Evolutionary conservation across 2,329 filamentous ascomycete species (phyloP), one percentile per base, ranked within the genome.

Genomic region (Aspergillus sp.): DNA sequence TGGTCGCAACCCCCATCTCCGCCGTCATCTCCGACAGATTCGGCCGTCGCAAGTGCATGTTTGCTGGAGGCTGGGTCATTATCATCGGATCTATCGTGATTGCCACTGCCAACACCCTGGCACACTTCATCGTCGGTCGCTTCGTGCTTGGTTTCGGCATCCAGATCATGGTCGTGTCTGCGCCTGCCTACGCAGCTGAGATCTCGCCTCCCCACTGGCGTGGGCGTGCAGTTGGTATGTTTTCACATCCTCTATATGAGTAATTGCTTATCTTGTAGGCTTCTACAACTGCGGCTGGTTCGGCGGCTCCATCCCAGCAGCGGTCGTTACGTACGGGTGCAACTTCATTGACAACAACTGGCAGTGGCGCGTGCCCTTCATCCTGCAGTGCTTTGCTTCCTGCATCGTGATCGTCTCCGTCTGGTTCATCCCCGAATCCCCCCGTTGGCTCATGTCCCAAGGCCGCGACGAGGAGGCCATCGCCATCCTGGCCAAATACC

Each of bases 331-430:
- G n/a, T 83, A 76, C 57, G 80, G 79, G 27, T 75, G 71, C 66
- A 77, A 72, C 46, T 64, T 77, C 61, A 80, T 83, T 55, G 52
- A 71, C 39, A 80, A 60, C 67, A 66, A 81, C 69, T 81, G 74
- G 66, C 73, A 79, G 5, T 88, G 86, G 85, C 77, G 86, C 2
- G 87, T 89, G 58, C 86, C 86, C 0, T 82, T 89, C 49, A 85
- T 86, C 0, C 86, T 87, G 68, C 86, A 89, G 65, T 87, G 87
- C 47, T 71, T 86, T 0, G 85, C 85, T 0, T 80, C 88, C 0
- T 58, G 87, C 2, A 55, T 83, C 1, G 77, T 89, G 1, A 75
- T 88, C 54, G 61, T 64, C 1, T 68, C 79, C 9, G 81, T 88
- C 30, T 85, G 83, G 79, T 84, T 87, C 71, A 85, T 89, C 9